These are phyloP conservation scores for Coniochaeta prunicola DNA, from an alignment of 2,329 filamentous ascomycete species.

Conservation along the genomic window DNA sequence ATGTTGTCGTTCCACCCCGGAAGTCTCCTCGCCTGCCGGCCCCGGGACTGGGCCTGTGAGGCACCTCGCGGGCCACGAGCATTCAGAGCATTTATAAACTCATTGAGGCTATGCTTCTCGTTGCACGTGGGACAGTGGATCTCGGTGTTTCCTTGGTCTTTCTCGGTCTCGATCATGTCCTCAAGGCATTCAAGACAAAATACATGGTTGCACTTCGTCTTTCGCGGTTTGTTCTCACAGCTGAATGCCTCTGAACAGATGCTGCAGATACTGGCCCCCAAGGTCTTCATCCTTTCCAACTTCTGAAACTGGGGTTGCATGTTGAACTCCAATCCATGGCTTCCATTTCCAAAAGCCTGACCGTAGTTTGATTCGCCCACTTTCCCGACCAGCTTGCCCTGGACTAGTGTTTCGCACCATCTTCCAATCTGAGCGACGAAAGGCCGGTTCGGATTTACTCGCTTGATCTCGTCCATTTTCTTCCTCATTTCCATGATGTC, in stretches of 20 bases:
- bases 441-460: background rate
- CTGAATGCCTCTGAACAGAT: background rate
- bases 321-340: conserved; percentile 3
- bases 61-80: background rate
- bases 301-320: conserved; percentile 1
- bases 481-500: conserved; percentile 3
- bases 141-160: background rate
- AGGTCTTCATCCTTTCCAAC: conserved; percentile 1
- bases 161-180: background rate
- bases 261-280: conserved; percentile 1
- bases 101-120: background rate
- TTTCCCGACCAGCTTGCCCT: background rate
- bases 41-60: background rate
- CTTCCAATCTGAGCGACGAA: conserved; percentile 7
- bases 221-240: background rate
- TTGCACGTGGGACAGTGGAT: background rate
- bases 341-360: conserved; percentile 1
- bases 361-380: background rate
- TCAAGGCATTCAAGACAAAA: conserved; percentile 21
- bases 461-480: background rate
- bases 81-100: background rate
- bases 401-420: conserved; percentile 6
- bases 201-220: conserved; percentile 23
- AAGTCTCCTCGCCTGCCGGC: background rate
- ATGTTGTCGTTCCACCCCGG: background rate